Evolutionary conservation across 2,329 filamentous ascomycete species (phyloP).

Genomic region (Blastomyces parvus): DNA sequence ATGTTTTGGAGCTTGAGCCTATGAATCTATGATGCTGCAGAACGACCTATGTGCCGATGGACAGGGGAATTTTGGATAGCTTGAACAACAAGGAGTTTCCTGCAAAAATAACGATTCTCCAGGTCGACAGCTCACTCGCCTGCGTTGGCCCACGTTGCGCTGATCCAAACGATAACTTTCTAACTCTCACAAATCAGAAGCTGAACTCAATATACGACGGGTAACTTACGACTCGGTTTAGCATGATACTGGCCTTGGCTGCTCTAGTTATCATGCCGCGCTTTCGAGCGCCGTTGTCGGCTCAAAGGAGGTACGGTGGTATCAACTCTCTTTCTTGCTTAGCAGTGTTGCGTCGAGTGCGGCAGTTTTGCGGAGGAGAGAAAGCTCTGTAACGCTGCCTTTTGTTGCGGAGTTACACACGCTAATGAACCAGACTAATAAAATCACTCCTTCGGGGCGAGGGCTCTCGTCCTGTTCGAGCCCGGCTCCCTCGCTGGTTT

Average conservation of each 20-base stretch:
- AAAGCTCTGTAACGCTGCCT: neutral
- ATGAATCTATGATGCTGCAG: too few relatives aligned
- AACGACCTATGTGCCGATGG: too few relatives aligned
- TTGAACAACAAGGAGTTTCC: too few relatives aligned
- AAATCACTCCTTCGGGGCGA: neutral
- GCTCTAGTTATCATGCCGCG: neutral
- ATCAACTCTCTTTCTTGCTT: neutral
- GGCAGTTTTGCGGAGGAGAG: neutral
- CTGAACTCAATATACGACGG: neutral
- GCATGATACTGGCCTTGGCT: neutral
- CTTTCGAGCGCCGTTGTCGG: neutral
- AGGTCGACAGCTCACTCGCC: too few relatives aligned
- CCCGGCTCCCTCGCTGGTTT: neutral
- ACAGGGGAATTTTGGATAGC: too few relatives aligned
- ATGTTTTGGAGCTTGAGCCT: neutral
- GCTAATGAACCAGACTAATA: neutral
- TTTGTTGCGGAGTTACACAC: neutral
- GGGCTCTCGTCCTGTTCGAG: neutral
- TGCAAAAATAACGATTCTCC: too few relatives aligned
- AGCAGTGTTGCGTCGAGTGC: neutral
- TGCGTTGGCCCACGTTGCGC: too few relatives aligned
- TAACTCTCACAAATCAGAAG: too few relatives aligned
- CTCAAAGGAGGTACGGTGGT: neutral
- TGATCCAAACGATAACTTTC: too few relatives aligned
- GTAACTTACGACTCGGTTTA: neutral